Base-by-base conservation (phyloP, 345 rosid genomes). In the Capsella bursapastoris region DNA sequence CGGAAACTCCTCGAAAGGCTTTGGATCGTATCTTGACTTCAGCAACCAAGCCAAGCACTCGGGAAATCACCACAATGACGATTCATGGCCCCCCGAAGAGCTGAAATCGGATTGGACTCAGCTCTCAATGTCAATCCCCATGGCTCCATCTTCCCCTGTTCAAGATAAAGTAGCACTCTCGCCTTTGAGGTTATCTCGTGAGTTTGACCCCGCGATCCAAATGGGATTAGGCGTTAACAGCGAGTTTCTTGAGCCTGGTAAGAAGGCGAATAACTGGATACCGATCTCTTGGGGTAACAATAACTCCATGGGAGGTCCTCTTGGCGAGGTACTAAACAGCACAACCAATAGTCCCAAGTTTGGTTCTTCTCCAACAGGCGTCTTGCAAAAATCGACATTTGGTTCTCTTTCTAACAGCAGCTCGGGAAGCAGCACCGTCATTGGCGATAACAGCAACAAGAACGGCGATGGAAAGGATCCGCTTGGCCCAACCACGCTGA, bases 321-420 rank as follows among this genome's bases (percentile, higher is more conserved):
- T 89, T 2, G 96, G 96, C 0, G 92, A 88, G 80, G 92, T 79
- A 28, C 70, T 89, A 40, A 78, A 78, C 69, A 82, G 76, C 35
- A 79, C 53, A 1, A 82, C 34, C 78, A 84, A 67, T 74, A 84
- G 87, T 77, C 86, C 86, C 1, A 81, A 76, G 63, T 22, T 86
- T 52, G 86, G 83, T 32, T 86, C 90, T 15, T 91, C 97, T 9
- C 96, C 96, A 0, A 88, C 88, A 0, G 97, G 97, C 1, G 97
- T 95, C n/a, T 57, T 92, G 51, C 97, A 87, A 52, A 95, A 86
- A 81, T 72, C 89, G 10, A 66, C 88, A 3, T 87, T 90, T 38
- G 88, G 80, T 27, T 86, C 96, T 0, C 78, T 90, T 57, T 92
- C 99, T 35, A 92, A 90, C 73, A 89, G 92, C 77, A 92, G 98